These are phyloP conservation scores for Inosperma sp. DNA, from an alignment of 768 basidiomycete genomes.

Conservation along the genomic window DNA sequence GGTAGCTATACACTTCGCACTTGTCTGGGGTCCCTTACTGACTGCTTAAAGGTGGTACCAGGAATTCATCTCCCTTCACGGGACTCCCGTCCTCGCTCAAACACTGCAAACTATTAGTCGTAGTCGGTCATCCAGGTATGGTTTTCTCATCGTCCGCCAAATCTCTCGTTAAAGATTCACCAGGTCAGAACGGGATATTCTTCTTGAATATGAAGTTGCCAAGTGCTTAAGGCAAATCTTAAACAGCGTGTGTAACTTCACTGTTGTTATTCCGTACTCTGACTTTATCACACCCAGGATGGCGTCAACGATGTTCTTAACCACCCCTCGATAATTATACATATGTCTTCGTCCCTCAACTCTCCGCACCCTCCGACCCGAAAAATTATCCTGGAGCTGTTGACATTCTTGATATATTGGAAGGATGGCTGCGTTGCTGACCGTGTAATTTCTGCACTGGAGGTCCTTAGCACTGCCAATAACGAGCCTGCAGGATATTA, in stretches of 20 bases:
- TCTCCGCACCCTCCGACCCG: constrained; percentile 76
- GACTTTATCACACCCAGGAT: constrained; percentile 35
- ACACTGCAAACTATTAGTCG: constrained; percentile 71
- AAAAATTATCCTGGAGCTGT: constrained; percentile 71
- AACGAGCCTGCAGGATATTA: constrained; percentile 60
- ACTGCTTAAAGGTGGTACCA: constrained; percentile 65
- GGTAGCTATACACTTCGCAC: constrained; percentile 41
- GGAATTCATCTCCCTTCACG: constrained; percentile 68
- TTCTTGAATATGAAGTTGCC: constrained; percentile 81
- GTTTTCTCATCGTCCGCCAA: not conserved
- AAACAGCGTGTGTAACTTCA: constrained; percentile 41
- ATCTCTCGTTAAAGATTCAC: not conserved
- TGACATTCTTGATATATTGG: constrained; percentile 68
- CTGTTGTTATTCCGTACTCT: constrained; percentile 3
- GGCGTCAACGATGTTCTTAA: constrained; percentile 70
- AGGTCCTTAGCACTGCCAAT: constrained; percentile 65
- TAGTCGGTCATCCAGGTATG: constrained; percentile 60
- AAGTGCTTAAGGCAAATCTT: constrained; percentile 84
- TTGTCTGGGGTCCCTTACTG: not conserved
- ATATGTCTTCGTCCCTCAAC: constrained; percentile 79
- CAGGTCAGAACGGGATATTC: constrained; percentile 61
- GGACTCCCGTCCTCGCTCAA: constrained; percentile 82
- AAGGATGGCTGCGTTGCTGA: constrained; percentile 55
- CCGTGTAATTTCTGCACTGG: constrained; percentile 71
- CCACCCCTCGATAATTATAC: constrained; percentile 67